Percentiles rank a stretch among this genome's conserved stretches.
These are phyloP conservation scores for Boletus reticulatus DNA, from an alignment of 768 basidiomycete genomes.

Conservation along the genomic window DNA sequence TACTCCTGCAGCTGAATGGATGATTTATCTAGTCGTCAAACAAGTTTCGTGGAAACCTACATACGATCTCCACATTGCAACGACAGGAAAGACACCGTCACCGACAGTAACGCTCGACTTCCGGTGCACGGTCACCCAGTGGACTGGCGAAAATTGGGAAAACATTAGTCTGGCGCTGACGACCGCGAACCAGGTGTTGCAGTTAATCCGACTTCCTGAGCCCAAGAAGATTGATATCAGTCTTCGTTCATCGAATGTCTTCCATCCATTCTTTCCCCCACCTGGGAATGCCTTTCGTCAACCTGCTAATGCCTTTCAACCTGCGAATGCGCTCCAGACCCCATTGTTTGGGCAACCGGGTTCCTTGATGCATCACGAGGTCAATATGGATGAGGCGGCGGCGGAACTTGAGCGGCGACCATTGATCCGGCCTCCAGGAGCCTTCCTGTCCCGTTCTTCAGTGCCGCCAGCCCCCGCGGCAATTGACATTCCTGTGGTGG, in stretches of 20 bases:
- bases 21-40: slow-evolving; percentile 7
- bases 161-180: slow-evolving; percentile 24
- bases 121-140: slow-evolving; percentile 28
- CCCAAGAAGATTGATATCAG: slow-evolving; percentile 17
- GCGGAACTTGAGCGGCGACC: not conserved
- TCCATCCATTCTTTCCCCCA: too few species aligned
- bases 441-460: too few species aligned
- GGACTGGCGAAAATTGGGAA: slow-evolving; percentile 32
- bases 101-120: slow-evolving; percentile 23
- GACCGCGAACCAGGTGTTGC: slow-evolving; percentile 20
- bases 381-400: not conserved
- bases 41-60: slow-evolving; percentile 19
- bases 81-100: slow-evolving; percentile 11
- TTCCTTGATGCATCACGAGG: too few species aligned
- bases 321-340: not conserved
- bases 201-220: slow-evolving; percentile 21
- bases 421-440: too few species aligned
- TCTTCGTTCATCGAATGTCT: not conserved
- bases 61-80: slow-evolving; percentile 17
- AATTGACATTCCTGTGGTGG: too few species aligned
- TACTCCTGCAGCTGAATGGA: not conserved
- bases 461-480: too few species aligned
- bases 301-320: not conserved
- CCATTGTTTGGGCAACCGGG: too few species aligned
- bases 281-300: too few species aligned